A percentile compares a stretch with the other conserved stretches of the same genome.
These are phyloP conservation scores for Fistulina hepatica DNA, from an alignment of 1,284 basidiomycete species.

Conservation along the genomic window DNA sequence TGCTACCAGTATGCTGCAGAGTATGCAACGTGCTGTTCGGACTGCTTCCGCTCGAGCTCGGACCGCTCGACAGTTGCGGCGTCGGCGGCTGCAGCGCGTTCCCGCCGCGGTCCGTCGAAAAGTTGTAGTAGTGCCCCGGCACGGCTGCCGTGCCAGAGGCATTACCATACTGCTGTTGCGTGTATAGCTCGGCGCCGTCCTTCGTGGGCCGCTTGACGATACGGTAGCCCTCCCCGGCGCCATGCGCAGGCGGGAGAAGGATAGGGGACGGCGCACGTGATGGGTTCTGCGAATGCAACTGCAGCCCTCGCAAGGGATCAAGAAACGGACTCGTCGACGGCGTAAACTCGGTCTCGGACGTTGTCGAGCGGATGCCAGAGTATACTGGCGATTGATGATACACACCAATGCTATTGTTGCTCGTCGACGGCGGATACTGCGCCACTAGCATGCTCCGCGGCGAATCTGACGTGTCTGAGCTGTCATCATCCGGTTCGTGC, in stretches of 20 bases:
- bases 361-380: conserved; percentile 33
- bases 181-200: background rate
- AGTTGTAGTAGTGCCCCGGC: conserved; percentile 37
- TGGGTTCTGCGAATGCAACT: conserved; percentile 55
- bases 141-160: conserved; percentile 27
- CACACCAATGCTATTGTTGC: too few relatives aligned
- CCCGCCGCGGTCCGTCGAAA: conserved; percentile 41
- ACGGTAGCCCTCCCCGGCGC: conserved; percentile 17
- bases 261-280: conserved; percentile 55
- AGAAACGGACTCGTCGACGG: conserved; percentile 78
- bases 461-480: too few relatives aligned
- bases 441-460: too few relatives aligned
- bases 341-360: conserved; percentile 17
- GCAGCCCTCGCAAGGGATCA: conserved; percentile 66
- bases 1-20: conserved; percentile 11
- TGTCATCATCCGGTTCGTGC: too few relatives aligned
- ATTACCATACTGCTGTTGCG: conserved; percentile 24
- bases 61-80: conserved; percentile 28
- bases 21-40: background rate
- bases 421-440: too few relatives aligned
- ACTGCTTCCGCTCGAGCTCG: conserved; percentile 10
- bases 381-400: too few relatives aligned
- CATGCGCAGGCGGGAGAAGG: conserved; percentile 19
- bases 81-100: conserved; percentile 45
- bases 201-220: too few relatives aligned